Evolutionary conservation across 1,284 basidiomycete genomes (phyloP).

Genomic region (Rhodotorula sp.): DNA sequence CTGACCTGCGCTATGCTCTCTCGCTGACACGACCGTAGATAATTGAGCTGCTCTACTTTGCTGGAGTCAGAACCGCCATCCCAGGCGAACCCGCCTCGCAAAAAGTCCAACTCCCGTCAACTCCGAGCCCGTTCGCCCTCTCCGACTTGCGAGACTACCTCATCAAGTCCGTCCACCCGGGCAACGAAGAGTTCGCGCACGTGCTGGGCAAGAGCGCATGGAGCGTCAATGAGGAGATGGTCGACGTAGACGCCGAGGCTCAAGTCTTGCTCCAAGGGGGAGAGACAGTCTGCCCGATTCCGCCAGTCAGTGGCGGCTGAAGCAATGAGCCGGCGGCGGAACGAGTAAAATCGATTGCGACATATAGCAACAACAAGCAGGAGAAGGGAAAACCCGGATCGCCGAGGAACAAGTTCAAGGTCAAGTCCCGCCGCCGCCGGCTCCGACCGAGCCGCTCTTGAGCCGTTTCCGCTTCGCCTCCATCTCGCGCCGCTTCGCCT

Average conservation of each 20-base stretch:
- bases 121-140: slow-evolving; percentile 54
- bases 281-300: slow-evolving; percentile 75
- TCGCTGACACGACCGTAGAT: not conserved
- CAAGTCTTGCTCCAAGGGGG: slow-evolving; percentile 61
- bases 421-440: not conserved
- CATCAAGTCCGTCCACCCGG: slow-evolving; percentile 56
- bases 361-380: slow-evolving; percentile 11
- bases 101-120: slow-evolving; percentile 52
- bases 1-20: not conserved
- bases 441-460: slow-evolving; percentile 8
- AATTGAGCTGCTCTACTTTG: slow-evolving; percentile 65
- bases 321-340: not conserved
- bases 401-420: not conserved
- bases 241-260: slow-evolving; percentile 55
- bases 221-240: slow-evolving; percentile 76
- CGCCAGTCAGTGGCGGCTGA: slow-evolving; percentile 74
- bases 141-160: slow-evolving; percentile 58
- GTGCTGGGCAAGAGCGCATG: slow-evolving; percentile 64
- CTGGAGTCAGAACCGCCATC: slow-evolving; percentile 68
- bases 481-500: slow-evolving; percentile 73
- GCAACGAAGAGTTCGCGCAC: slow-evolving; percentile 53
- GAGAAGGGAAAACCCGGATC: not conserved
- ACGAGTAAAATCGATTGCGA: not conserved
- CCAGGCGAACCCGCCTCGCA: slow-evolving; percentile 56
- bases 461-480: slow-evolving; percentile 41